A percentile compares a stretch with the other conserved stretches of the same genome.
These are phyloP conservation scores for Actinidia polygama DNA, from an alignment of 179 eudicot species.

Conservation along the genomic window DNA sequence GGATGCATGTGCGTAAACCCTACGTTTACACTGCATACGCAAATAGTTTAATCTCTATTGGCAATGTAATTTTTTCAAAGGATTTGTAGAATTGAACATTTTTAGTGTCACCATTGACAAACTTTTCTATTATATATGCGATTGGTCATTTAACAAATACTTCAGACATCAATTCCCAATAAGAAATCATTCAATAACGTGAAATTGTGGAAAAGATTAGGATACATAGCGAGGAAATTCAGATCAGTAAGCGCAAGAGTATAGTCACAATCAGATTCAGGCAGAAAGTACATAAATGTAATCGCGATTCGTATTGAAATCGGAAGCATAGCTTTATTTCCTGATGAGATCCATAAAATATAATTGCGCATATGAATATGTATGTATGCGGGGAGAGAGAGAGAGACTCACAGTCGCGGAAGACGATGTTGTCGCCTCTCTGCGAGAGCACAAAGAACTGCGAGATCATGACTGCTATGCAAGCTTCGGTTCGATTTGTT, in stretches of 20 bases:
- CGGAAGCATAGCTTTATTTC: not conserved
- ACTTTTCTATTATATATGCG: not conserved
- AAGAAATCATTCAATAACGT: not conserved
- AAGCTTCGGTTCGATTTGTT: too few relatives aligned
- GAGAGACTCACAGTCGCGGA: slow-evolving; percentile 74
- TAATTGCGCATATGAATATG: not conserved
- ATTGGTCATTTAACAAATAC: not conserved
- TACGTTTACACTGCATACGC: too few relatives aligned
- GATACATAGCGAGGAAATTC: not conserved
- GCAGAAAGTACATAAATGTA: not conserved
- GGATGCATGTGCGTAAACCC: too few relatives aligned
- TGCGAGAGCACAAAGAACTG: slow-evolving; percentile 94
- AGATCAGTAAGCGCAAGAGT: slow-evolving; percentile 3
- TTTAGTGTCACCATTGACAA: not conserved
- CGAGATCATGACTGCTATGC: slow-evolving; percentile 60
- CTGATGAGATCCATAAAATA: not conserved
- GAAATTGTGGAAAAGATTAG: not conserved
- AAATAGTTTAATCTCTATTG: too few relatives aligned
- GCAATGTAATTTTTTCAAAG: too few relatives aligned
- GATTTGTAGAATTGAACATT: too few relatives aligned
- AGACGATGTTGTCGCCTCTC: slow-evolving; percentile 95
- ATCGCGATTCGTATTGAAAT: not conserved
- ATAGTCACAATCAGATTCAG: not conserved
- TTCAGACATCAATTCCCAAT: not conserved
- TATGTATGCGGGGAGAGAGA: not conserved